These are phyloP conservation scores for Lecanoromycetidae sp. DNA, from an alignment of 2,329 filamentous ascomycete genomes.

Conservation along the genomic window DNA sequence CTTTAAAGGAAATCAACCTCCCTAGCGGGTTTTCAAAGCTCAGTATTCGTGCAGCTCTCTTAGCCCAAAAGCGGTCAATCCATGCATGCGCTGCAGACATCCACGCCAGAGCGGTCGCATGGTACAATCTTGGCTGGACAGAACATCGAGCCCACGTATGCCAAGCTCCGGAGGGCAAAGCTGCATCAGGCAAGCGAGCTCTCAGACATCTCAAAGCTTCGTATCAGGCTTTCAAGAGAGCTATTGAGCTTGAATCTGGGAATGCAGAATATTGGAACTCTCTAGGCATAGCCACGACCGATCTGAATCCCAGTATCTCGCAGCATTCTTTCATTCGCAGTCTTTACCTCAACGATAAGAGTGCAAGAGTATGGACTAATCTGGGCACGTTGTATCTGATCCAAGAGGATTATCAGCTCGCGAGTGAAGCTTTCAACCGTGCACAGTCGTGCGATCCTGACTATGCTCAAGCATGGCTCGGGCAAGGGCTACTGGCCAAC, in stretches of 20 bases:
- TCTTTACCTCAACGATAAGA: slow-evolving; percentile 82
- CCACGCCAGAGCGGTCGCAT: slow-evolving; percentile 87
- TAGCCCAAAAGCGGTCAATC: slow-evolving; percentile 81
- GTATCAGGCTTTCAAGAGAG: slow-evolving; percentile 82
- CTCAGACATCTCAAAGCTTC: slow-evolving; percentile 65
- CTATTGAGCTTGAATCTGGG: slow-evolving; percentile 87
- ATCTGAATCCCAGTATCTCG: slow-evolving; percentile 71
- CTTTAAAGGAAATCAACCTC: slow-evolving; percentile 22
- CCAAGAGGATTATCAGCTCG: slow-evolving; percentile 71
- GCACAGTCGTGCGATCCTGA: slow-evolving; percentile 92
- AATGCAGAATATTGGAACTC: slow-evolving; percentile 98
- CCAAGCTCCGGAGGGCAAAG: slow-evolving; percentile 33
- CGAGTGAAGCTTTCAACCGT: slow-evolving; percentile 77
- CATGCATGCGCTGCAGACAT: slow-evolving; percentile 58
- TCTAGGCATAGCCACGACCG: slow-evolving; percentile 78
- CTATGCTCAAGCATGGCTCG: slow-evolving; percentile 85
- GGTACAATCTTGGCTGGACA: slow-evolving; percentile 93
- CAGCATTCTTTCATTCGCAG: slow-evolving; percentile 91
- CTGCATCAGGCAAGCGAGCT: slow-evolving; percentile 35
- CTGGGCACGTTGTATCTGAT: slow-evolving; percentile 74
- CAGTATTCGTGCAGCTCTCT: slow-evolving; percentile 56
- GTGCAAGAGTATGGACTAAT: slow-evolving; percentile 78
- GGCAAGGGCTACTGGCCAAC: slow-evolving; percentile 75
- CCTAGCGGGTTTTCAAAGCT: slow-evolving; percentile 7
- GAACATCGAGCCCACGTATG: slow-evolving; percentile 71